Evolutionary conservation across 1,139 yeast species (phyloP), one percentile per base, ranked within the genome.

Genomic region (Blastobotrys serpentis): DNA sequence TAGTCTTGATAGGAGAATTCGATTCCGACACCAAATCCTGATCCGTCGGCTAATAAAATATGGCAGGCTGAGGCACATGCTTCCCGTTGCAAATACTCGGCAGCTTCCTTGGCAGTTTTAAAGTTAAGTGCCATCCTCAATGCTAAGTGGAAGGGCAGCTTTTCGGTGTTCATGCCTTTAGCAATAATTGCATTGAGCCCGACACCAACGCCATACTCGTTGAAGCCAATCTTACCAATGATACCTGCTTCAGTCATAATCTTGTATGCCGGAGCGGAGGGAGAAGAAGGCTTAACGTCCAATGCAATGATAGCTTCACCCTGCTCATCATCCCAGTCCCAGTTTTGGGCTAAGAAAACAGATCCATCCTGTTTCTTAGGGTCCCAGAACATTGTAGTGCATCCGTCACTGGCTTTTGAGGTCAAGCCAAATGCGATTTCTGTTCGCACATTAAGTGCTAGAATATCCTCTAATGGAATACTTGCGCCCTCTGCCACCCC

Each of bases 211-310:
- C 70, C 68, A 33, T 57, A 47, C 43, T 59, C 58, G 53, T 67
- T 67, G 45, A 67, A 52, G 3, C 72, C 71, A 14, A 66, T 61
- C 47, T 67, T 67, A 17, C 69, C 71, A 6, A 67, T 57, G 25
- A 67, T 61, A 2, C 71, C 71, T 2, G 68, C 71, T 47, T 68
- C 71, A 1, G 68, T 63, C 32, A 63, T 53, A 44, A 64, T 56
- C 13, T 60, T 52, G 46, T 64, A 59, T n/a, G 58, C 46, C 14
- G 66, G 67, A 29, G 57, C 58, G 10, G 38, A 46, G 8, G 52
- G 53, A 8, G 38, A 46, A 8, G 52, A 53, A 4, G 60, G 58
- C 4, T 52, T 48, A 7, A 65, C 58, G 21, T 60, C 57, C 17
- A 67, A 58, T 13, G 63, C 53, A 8, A 67, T 55, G 25, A 67